Percentiles rank a stretch among this genome's conserved stretches.
Conservation (phyloP, 768 basidiomycete species). For the Boletus fagicola region DNA sequence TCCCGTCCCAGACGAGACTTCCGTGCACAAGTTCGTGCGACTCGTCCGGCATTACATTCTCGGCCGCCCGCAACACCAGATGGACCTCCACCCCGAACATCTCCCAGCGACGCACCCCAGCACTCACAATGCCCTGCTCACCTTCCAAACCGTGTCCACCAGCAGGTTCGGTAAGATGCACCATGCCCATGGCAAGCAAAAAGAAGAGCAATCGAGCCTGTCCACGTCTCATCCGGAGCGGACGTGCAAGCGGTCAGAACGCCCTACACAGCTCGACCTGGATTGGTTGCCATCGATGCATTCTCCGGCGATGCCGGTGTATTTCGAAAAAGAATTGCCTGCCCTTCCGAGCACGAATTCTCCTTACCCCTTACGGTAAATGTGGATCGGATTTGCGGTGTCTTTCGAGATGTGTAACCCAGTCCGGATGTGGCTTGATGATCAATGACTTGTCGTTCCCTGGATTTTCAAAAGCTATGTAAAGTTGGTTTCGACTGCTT, state of each 20-base stretch:
- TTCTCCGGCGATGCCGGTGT: not conserved
- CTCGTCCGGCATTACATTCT: conserved; percentile 24
- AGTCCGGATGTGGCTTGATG: not conserved
- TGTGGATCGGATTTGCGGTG: not conserved
- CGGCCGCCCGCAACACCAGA: conserved; percentile 31
- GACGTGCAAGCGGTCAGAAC: not conserved
- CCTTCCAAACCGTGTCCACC: conserved; percentile 27
- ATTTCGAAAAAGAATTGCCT: not conserved
- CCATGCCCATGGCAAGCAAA: conserved; percentile 1
- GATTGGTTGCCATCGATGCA: not conserved
- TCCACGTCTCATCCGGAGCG: not conserved
- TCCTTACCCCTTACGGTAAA: not conserved
- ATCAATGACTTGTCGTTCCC: too few species aligned
- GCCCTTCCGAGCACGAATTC: not conserved
- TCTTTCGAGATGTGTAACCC: not conserved
- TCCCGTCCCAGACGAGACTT: conserved; percentile 44
- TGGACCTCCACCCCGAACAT: conserved; percentile 35
- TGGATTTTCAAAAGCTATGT: too few species aligned
- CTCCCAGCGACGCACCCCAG: conserved; percentile 55
- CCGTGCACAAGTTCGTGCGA: conserved; percentile 43
- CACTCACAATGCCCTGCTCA: conserved; percentile 48
- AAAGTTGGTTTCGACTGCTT: not conserved
- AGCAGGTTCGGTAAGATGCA: conserved; percentile 19
- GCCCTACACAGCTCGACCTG: not conserved
- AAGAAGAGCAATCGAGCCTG: not conserved